phyloP scores from a whole-genome alignment of 495 filamentous ascomycete genomes.

The Neurospora sp. region DNA sequence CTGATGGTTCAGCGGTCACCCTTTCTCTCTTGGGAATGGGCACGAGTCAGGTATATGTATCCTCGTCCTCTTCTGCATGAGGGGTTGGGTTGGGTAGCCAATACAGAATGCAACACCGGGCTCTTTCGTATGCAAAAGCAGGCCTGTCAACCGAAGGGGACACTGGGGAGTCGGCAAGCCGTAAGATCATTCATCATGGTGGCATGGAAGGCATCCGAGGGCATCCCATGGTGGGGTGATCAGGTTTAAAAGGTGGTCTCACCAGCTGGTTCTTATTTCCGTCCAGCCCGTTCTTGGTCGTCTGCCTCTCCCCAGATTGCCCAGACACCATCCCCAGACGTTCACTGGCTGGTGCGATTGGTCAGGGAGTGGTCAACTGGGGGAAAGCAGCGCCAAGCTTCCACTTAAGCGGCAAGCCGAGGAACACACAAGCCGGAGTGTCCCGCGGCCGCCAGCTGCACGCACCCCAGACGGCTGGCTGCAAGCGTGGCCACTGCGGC shows the following conservation, averaged over 20 bases:
- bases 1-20: neutral
- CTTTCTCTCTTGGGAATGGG: neutral
- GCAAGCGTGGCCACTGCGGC: neutral
- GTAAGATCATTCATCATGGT: neutral
- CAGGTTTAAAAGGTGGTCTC: neutral
- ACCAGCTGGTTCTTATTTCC: neutral
- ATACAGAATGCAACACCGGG: neutral
- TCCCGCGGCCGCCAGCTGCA: neutral
- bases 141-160: neutral
- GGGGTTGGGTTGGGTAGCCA: neutral
- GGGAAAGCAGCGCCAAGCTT: neutral
- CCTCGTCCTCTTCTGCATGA: neutral
- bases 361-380: neutral
- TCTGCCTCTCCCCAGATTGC: neutral
- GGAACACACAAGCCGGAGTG: neutral
- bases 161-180: neutral
- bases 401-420: neutral
- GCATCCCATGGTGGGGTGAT: neutral
- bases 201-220: neutral
- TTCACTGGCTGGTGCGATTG: neutral
- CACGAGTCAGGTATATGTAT: neutral
- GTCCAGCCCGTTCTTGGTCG: neutral
- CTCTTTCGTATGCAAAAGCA: neutral
- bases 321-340: neutral
- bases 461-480: neutral